phyloP scores from a whole-genome alignment of 2,329 filamentous ascomycete species.

The Keithomyces neogunnii region DNA sequence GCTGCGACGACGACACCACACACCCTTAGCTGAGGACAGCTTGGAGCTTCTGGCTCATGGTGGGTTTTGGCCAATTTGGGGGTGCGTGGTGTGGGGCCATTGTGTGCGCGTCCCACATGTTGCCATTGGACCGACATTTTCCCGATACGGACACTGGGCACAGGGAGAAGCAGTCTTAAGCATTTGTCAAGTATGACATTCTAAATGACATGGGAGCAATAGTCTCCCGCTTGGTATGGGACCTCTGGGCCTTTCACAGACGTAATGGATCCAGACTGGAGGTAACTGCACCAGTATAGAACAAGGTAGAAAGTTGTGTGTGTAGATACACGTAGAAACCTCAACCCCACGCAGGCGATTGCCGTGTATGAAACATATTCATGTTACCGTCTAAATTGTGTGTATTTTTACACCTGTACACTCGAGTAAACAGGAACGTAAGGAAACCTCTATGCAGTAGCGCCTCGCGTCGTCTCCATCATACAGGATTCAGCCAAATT shows the following conservation, averaged over 20 bases:
- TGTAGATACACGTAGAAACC: too few species aligned
- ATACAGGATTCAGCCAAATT: constrained; percentile 24
- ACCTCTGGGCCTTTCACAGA: too few species aligned
- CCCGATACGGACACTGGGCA: background rate
- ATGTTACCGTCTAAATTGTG: constrained; percentile 34
- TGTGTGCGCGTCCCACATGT: background rate
- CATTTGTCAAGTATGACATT: too few species aligned
- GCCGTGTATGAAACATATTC: background rate
- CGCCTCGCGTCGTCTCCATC: constrained; percentile 27
- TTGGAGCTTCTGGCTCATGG: constrained; percentile 29
- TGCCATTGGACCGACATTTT: constrained; percentile 1
- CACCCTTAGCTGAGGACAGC: constrained; percentile 29
- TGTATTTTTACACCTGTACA: constrained; percentile 48
- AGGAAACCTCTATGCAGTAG: constrained; percentile 43
- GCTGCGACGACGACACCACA: background rate
- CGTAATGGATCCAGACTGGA: too few species aligned
- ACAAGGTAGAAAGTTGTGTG: too few species aligned
- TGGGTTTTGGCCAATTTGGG: background rate
- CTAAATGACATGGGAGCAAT: too few species aligned
- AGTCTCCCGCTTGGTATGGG: too few species aligned
- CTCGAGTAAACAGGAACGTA: constrained; percentile 33
- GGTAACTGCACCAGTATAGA: too few species aligned
- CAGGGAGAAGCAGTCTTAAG: too few species aligned
- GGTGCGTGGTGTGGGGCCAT: background rate
- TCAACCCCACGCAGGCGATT: background rate